Conservation (phyloP, 2,329 filamentous ascomycete genomes). For the Colletotrichum lini region DNA sequence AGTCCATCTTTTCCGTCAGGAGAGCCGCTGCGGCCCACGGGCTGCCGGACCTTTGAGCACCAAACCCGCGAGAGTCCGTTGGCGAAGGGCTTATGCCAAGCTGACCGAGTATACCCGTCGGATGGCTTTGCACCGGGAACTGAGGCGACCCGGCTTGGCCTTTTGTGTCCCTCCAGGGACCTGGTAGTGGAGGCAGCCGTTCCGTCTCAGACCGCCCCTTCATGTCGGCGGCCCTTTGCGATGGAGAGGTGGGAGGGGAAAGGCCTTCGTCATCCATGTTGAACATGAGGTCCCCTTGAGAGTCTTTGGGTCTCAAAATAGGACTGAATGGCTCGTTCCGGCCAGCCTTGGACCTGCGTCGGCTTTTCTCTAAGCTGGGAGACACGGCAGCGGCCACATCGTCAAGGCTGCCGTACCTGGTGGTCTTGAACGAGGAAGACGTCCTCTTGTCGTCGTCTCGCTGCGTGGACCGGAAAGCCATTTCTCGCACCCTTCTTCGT, state of each 20-base stretch:
- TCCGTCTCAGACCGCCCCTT: constrained; percentile 21
- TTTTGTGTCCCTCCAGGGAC: constrained; percentile 56
- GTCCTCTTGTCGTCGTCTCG: constrained; percentile 76
- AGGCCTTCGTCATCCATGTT: constrained; percentile 88
- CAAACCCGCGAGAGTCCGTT: constrained; percentile 28
- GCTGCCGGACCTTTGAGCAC: constrained; percentile 47
- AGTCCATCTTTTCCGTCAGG: constrained; percentile 75
- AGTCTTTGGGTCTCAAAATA: constrained; percentile 76
- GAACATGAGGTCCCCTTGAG: constrained; percentile 86
- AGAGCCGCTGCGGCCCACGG: constrained; percentile 68
- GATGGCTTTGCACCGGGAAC: constrained; percentile 23
- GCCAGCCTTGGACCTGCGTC: constrained; percentile 61
- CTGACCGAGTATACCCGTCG: background rate
- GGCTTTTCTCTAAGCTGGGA: constrained; percentile 60
- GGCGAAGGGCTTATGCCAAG: constrained; percentile 13
- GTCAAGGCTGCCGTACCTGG: constrained; percentile 75
- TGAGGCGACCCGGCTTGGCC: constrained; percentile 43
- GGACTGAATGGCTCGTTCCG: constrained; percentile 76
- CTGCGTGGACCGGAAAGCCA: constrained; percentile 76
- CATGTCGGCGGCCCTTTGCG: constrained; percentile 21
- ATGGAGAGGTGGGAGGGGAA: constrained; percentile 45
- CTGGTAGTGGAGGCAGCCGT: constrained; percentile 47
- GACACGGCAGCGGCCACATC: constrained; percentile 63
- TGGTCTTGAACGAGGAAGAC: constrained; percentile 72
- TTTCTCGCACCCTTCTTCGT: constrained; percentile 80